Evolutionary conservation across 768 basidiomycete genomes (phyloP), one percentile per base, ranked within the genome.

Genomic region (Suillus subalutaceus): DNA sequence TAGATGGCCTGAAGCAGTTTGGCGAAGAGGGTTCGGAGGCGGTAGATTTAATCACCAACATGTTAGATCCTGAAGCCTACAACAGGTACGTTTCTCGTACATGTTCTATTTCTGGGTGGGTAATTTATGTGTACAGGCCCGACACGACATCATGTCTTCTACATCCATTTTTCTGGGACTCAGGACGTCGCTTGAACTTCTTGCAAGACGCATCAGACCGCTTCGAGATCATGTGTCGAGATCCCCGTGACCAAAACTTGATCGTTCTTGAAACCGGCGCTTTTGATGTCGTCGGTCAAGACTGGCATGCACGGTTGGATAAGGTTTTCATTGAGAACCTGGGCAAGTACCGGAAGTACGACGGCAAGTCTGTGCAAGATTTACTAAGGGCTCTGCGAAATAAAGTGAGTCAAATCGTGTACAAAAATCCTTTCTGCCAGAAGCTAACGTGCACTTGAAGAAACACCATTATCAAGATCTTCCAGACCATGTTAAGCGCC

Each of bases 391-490:
- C 97, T 5, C 79, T 99, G 72, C 84, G 97, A 69, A 99, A 99
- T 77, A 99, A 99, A 86, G 96, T 94, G 65, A 52, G 88, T 77
- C 32, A 50, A 50, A 65, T 43, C 46, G 5, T 23, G 20, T 20
- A 44, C 59, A 44, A 62, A 43, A 30, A 26, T 38, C 41, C 4
- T 61, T 38, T 57, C 6, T 15, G 43, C 18, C 6, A 30, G 26
- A 23, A 69, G 15, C 66, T 73, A 58, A 77, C 57, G 43, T 62
- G 50, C 10, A 30, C 50, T 66, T 8, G 26, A 71, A 96, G 96
- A 97, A 96, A 92, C 92, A 98, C 69, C 96, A 98, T 74, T 97
- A 97, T 74, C 97, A 98, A 79, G 97, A 99, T 78, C 80, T 99
- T 13, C 97, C 97, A 2, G 94, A 95, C 69, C 88, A 91, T 70